A percentile compares a stretch with the other conserved stretches of the same genome.
Evolutionary conservation across 1,284 basidiomycete genomes (phyloP).

Genomic region (Melampsora larici-populina): DNA sequence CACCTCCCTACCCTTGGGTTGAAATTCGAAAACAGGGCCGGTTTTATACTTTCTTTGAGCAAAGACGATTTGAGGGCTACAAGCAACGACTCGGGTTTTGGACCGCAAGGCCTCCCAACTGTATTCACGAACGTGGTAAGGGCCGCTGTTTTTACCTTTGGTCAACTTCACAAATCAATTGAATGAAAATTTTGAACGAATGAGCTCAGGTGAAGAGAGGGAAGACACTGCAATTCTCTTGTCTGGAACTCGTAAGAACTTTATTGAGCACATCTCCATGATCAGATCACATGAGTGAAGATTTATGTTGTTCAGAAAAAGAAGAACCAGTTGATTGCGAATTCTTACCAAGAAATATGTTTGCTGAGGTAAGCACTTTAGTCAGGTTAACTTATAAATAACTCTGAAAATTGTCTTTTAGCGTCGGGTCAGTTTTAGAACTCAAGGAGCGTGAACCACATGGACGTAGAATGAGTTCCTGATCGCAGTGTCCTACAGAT

Average conservation of each 20-base stretch:
- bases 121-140: constrained; percentile 48
- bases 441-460: no score
- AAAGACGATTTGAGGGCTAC: constrained; percentile 45
- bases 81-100: constrained; percentile 2
- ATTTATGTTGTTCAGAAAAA: constrained; percentile 45
- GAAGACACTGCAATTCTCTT: constrained; percentile 49
- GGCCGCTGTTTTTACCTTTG: not conserved
- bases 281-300: no score
- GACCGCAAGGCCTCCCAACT: constrained; percentile 37
- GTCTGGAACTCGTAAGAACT: constrained; percentile 48
- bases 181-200: not conserved
- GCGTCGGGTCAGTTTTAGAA: not conserved
- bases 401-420: not conserved
- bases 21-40: constrained; percentile 44
- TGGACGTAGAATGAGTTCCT: no score
- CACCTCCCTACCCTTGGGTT: constrained; percentile 45
- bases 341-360: constrained; percentile 50
- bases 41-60: constrained; percentile 44
- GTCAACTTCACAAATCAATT: not conserved
- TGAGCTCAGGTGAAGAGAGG: constrained; percentile 46
- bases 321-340: constrained; percentile 48
- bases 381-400: not conserved
- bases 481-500: constrained; percentile 23
- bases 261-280: not conserved
- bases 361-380: constrained; percentile 30